Percentiles rank a stretch among this genome's conserved stretches.
These are phyloP conservation scores for Reutealis trisperma DNA, from an alignment of 345 rosid genomes.

Conservation along the genomic window DNA sequence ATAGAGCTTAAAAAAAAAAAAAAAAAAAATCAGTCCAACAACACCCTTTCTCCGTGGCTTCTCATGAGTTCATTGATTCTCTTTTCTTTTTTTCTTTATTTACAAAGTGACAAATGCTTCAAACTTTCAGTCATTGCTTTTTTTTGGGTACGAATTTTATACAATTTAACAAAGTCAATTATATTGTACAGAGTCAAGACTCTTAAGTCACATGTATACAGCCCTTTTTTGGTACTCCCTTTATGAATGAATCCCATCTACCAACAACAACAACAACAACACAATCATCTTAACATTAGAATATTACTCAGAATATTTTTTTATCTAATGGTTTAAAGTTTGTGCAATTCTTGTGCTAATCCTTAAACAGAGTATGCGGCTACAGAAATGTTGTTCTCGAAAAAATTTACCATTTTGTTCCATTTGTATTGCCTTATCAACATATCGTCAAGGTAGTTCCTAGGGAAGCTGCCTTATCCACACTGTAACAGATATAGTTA, in stretches of 20 bases:
- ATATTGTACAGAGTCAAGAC: background rate
- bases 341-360: too few species aligned
- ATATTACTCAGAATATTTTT: too few species aligned
- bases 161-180: background rate
- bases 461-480: too few species aligned
- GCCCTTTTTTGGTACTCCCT: background rate
- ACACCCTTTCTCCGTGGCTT: background rate
- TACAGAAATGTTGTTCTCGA: too few species aligned
- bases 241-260: background rate
- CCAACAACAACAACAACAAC: too few species aligned
- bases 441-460: too few species aligned
- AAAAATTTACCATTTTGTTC: too few species aligned
- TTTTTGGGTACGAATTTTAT: background rate
- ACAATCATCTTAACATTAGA: too few species aligned
- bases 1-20: background rate
- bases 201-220: background rate
- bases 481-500: too few species aligned
- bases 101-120: conserved; percentile 1
- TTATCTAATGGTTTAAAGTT: too few species aligned
- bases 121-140: background rate
- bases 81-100: background rate
- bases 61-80: background rate
- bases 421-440: too few species aligned
- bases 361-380: too few species aligned
- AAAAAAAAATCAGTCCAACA: background rate